A percentile compares a stretch with the other conserved stretches of the same genome.
Evolutionary conservation across 148 eudicot species (phyloP).

Genomic region (Hydrangea macrophylla): DNA sequence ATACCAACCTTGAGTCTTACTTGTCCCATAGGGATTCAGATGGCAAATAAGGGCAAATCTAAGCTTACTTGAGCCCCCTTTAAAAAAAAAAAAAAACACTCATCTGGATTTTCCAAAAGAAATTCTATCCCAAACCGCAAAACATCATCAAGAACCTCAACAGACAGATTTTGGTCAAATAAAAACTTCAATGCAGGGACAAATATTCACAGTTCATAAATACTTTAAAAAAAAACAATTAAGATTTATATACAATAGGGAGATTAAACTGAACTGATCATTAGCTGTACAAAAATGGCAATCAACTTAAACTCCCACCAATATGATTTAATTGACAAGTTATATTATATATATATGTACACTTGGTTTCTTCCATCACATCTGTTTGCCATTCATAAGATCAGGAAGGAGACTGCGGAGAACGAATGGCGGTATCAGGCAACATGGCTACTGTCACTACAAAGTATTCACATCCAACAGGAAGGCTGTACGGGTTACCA

Average conservation of each 20-base stretch:
- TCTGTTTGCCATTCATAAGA: constrained; percentile 49
- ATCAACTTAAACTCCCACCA: constrained; percentile 19
- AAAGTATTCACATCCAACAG: constrained; percentile 75
- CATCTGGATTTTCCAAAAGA: no score
- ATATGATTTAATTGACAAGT: constrained; percentile 10
- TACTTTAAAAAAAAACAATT: neutral
- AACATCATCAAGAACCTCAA: neutral
- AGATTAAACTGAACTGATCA: constrained; percentile 15
- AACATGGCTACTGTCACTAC: constrained; percentile 89
- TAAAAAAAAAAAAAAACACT: no score
- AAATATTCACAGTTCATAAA: constrained; percentile 18
- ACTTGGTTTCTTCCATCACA: constrained; percentile 67
- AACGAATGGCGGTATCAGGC: constrained; percentile 67
- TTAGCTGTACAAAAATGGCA: constrained; percentile 28
- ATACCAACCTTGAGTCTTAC: no score
- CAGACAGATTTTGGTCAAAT: neutral
- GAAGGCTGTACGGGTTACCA: constrained; percentile 59
- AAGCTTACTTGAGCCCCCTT: no score
- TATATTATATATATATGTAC: constrained; percentile 32
- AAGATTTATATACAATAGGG: constrained; percentile 11
- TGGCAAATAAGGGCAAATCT: no score
- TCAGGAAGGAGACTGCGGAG: constrained; percentile 82
- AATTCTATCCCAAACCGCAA: no score
- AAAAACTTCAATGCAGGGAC: neutral
- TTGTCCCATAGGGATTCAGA: no score